phyloP scores from a whole-genome alignment of 192 early-diverging fungal species.

The Coemansia sp. region DNA sequence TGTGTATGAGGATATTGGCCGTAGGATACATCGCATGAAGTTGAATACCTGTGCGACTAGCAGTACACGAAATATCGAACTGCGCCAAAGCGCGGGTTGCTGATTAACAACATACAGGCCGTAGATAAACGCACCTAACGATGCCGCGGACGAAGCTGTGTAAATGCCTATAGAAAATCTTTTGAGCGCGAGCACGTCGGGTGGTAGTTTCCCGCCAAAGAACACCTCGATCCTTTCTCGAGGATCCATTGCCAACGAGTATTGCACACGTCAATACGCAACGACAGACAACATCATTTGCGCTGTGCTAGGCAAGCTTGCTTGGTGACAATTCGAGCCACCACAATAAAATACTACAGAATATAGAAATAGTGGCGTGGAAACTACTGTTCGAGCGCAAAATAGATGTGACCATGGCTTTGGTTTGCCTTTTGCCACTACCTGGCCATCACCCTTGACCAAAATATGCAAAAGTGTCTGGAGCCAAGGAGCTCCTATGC shows the following conservation, averaged over 20 bases:
- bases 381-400: too few relatives aligned
- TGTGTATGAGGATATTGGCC: constrained; percentile 4
- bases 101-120: constrained; percentile 4
- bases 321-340: too few relatives aligned
- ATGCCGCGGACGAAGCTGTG: background rate
- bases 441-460: too few relatives aligned
- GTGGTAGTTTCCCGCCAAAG: background rate
- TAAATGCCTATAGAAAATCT: background rate
- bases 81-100: constrained; percentile 10
- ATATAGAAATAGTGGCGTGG: too few relatives aligned
- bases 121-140: constrained; percentile 20
- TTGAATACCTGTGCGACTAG: constrained; percentile 33
- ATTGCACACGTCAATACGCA: too few relatives aligned
- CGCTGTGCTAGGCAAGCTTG: too few relatives aligned
- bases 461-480: background rate
- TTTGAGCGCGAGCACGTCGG: background rate
- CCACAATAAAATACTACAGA: too few relatives aligned
- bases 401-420: too few relatives aligned
- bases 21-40: constrained; percentile 16
- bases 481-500: too few relatives aligned
- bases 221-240: background rate
- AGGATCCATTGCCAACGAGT: background rate
- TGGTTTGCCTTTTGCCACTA: too few relatives aligned
- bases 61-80: constrained; percentile 26
- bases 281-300: too few relatives aligned